phyloP scores from a whole-genome alignment of 192 early-diverging fungal genomes.

The Coemansia sp. region DNA sequence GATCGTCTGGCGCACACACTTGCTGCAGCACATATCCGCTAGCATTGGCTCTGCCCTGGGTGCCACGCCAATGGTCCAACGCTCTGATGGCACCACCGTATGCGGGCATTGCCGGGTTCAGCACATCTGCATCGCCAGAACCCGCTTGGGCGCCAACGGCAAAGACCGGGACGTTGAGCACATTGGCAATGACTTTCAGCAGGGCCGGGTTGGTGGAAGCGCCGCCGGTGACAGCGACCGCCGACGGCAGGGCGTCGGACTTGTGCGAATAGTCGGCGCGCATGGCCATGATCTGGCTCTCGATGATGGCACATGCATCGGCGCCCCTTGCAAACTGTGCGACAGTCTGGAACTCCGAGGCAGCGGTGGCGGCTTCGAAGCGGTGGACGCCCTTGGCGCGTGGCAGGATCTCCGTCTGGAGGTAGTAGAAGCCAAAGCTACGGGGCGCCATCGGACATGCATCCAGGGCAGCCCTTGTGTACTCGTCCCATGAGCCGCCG shows the following conservation, averaged over 20 bases:
- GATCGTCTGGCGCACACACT: conserved; percentile 12
- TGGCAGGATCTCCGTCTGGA: conserved; percentile 73
- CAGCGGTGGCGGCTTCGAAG: conserved; percentile 48
- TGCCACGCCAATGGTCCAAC: background rate
- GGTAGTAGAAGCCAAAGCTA: conserved; percentile 71
- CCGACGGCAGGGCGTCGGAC: conserved; percentile 9
- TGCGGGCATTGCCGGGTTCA: conserved; percentile 40
- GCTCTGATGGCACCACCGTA: conserved; percentile 40
- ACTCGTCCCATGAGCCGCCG: conserved; percentile 59
- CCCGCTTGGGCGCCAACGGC: conserved; percentile 14
- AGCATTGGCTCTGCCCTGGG: background rate
- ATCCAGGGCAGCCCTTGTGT: conserved; percentile 38
- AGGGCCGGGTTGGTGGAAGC: conserved; percentile 62
- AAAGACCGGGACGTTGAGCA: conserved; percentile 70
- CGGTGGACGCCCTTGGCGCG: conserved; percentile 64
- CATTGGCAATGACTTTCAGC: conserved; percentile 63
- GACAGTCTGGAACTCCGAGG: conserved; percentile 13
- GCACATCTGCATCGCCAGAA: background rate
- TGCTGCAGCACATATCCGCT: conserved; percentile 16
- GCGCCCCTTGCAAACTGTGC: conserved; percentile 11
- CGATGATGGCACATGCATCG: conserved; percentile 68
- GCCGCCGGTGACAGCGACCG: conserved; percentile 72
- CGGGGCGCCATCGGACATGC: conserved; percentile 21
- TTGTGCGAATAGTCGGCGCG: conserved; percentile 50
- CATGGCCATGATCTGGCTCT: conserved; percentile 76